Evolutionary conservation across 768 basidiomycete genomes (phyloP), one percentile per base, ranked within the genome.

Genomic region (Albatrellus ellisii): DNA sequence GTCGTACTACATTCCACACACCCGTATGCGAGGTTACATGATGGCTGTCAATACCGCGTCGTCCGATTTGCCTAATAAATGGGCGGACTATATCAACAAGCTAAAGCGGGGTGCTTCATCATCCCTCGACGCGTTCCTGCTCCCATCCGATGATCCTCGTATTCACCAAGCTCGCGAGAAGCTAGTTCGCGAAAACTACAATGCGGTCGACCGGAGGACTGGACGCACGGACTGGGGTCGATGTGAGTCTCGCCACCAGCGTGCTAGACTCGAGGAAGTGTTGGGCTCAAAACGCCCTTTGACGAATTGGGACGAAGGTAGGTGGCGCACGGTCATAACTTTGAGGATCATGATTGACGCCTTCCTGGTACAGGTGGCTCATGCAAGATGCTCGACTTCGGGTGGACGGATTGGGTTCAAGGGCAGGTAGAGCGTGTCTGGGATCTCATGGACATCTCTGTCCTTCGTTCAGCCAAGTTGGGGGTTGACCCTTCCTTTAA

Each of bases 321-420:
- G 66, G 44, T 14, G 10, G 38, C 25, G 6, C 27, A n/a, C 18
- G 27, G 18, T 51, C 39, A 45, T 27, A n/a, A 39, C 36, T 36
- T 41, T 32, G 24, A 31, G 26, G 4, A 25, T 4, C 7, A 27
- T 7, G 36, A 10, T 29, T 10, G 1, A 32, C 36, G 38, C 2
- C 28, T n/a, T 26, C 37, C 17, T 21, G 25, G 28, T 42, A 6
- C 41, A 84, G 86, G 79, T 56, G 88, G 85, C 8, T 77, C 71
- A 48, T 90, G 86, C 55, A 88, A 82, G 55, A 62, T 92, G 41
- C 80, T 79, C 1, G 90, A 92, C 52, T 88, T 85, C 52, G 81
- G 82, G 24, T 97, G 92, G 92, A 75, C 77, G 44, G 90, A 95
- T 56, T 97, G 92, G 92, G 87, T 79, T 20, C 63, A 76, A n/a